These are phyloP conservation scores for Chlorencoelia australis DNA, from an alignment of 2,329 filamentous ascomycete species.

Conservation along the genomic window DNA sequence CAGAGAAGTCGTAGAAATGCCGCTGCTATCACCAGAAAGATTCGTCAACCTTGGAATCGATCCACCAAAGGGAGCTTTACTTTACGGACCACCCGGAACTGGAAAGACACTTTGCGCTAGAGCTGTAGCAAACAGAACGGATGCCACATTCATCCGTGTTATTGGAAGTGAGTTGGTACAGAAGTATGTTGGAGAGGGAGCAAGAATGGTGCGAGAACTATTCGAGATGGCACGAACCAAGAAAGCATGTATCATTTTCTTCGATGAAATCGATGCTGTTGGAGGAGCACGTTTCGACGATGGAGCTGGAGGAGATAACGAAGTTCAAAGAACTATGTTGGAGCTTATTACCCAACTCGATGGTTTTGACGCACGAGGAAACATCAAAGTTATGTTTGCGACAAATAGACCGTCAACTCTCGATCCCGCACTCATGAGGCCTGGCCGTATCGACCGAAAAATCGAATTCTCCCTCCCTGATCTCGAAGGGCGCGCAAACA, in stretches of 20 bases:
- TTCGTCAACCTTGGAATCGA: conserved; percentile 99
- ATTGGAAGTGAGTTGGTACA: conserved; percentile 97
- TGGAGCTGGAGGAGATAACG: conserved; percentile 91
- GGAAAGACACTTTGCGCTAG: conserved; percentile 97
- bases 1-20: conserved; percentile 97
- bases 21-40: conserved; percentile 85
- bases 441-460: conserved; percentile 95
- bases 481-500: conserved; percentile 94
- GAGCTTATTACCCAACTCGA: conserved; percentile 95
- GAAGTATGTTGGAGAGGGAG: conserved; percentile 97
- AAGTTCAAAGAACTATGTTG: conserved; percentile 96
- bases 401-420: conserved; percentile 94
- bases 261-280: conserved; percentile 95
- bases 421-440: conserved; percentile 94
- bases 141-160: conserved; percentile 96
- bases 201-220: conserved; percentile 94
- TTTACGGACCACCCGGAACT: conserved; percentile 96
- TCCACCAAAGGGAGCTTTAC: conserved; percentile 89
- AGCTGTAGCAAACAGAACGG: conserved; percentile 94
- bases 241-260: conserved; percentile 99
- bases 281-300: conserved; percentile 95
- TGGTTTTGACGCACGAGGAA: conserved; percentile 90
- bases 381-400: conserved; percentile 99
- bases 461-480: conserved; percentile 98
- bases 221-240: conserved; percentile 99